Conservation (phyloP, 1,284 basidiomycete species). For the Ustilago sp. region DNA sequence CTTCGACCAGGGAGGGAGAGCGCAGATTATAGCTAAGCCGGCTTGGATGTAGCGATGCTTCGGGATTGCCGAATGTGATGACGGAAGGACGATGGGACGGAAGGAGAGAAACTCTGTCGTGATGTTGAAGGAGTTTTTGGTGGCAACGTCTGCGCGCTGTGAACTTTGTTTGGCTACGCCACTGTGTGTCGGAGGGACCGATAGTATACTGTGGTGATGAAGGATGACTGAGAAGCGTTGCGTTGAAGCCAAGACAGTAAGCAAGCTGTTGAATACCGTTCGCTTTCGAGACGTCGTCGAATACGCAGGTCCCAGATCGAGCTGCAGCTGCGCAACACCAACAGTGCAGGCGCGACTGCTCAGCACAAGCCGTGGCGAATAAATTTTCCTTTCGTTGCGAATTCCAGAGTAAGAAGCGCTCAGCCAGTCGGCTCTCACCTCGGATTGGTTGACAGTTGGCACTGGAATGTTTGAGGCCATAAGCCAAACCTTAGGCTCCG, state of each 20-base stretch:
- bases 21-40: not conserved
- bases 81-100: not conserved
- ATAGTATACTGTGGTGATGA: not conserved
- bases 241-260: not conserved
- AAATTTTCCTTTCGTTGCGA: slow-evolving; percentile 9
- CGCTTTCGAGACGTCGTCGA: slow-evolving; percentile 5
- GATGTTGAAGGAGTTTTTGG: not conserved
- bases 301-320: slow-evolving; percentile 20
- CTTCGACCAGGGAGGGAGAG: too few species aligned
- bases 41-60: not conserved
- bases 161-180: not conserved
- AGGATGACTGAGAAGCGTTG: not conserved
- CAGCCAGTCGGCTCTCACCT: slow-evolving; percentile 6
- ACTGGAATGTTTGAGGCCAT: slow-evolving; percentile 15
- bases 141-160: not conserved
- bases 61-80: not conserved
- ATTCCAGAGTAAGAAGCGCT: not conserved
- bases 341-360: slow-evolving; percentile 40
- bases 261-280: not conserved
- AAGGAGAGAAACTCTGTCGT: not conserved
- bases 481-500: not conserved
- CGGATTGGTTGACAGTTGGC: slow-evolving; percentile 47
- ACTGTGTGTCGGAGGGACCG: not conserved
- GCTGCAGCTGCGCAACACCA: slow-evolving; percentile 28
- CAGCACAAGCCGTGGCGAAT: slow-evolving; percentile 27